Base-by-base conservation (phyloP, 2,329 filamentous ascomycete genomes). In the Sporothrix sp. region DNA sequence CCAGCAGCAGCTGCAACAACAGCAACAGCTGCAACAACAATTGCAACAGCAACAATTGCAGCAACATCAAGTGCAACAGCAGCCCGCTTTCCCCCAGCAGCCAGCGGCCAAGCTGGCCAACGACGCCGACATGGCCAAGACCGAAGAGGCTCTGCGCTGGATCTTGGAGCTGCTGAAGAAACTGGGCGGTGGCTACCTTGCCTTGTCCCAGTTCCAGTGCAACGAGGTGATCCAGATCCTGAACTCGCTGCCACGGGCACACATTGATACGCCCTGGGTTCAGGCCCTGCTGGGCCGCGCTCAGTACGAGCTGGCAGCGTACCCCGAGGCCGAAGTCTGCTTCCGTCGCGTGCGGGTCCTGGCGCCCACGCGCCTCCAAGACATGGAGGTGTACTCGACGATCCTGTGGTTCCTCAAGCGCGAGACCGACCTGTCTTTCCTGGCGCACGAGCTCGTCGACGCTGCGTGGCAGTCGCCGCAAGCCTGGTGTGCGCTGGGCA, bases 361-460 rank as follows among this genome's bases (percentile, higher is more conserved):
- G 58, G 83, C 87, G 11, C 91, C 91, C 1, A 86, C 87, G 1
- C 81, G 87, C 4, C 74, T 94, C 39, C 85, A 95, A 62, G 90
- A 96, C 62, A 96, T 97, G 90, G 93, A 98, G 63, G 83, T 97
- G 32, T 98, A 95, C 68, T 97, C 91, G 13, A 98, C 93, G 1
- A 84, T 95, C n/a, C 75, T 98, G n/a, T 98, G 94, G 93, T 90
- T 96, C 65, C 71, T 96, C 55, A 95, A 95, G 66, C 84, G 86
- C 56, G 91, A 96, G 62, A 86, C 89, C 0, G 87, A 96, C 54
- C 74, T 98, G 20, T 90, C 91, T 1, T 95, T 93, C 66, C 74
- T 98, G 25, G 88, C 91, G 0, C 91, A 97, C 61, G 87, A 94
- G 60, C 74, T 97, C 36, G 78, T 95, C 47, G 91, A 96, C 57